Conservation (phyloP, 2,329 filamentous ascomycete genomes). For the Herpotrichia juniperi region DNA sequence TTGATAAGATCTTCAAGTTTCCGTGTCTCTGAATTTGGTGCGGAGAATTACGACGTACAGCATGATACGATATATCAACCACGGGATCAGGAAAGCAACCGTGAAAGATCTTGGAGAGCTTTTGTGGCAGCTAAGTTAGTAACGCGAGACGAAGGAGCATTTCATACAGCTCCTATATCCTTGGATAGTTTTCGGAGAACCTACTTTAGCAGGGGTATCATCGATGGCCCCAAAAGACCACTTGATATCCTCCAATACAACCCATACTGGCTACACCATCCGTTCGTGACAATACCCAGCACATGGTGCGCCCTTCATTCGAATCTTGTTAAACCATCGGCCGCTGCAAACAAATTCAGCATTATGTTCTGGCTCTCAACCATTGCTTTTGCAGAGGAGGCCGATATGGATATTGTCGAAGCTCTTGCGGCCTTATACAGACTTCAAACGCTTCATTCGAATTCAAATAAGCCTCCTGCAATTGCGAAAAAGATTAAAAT, state of each 20-base stretch:
- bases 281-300: constrained; percentile 10
- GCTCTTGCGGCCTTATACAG: constrained; percentile 27
- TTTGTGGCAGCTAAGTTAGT: constrained; percentile 23
- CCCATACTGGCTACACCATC: constrained; percentile 24
- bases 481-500: constrained; percentile 12
- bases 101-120: constrained; percentile 15
- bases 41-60: constrained; percentile 26
- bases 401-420: constrained; percentile 30
- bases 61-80: constrained; percentile 29
- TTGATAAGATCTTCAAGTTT: constrained; percentile 36
- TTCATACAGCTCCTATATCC: constrained; percentile 8
- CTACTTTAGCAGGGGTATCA: constrained; percentile 11
- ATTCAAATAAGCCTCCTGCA: constrained; percentile 6
- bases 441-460: constrained; percentile 3
- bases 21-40: constrained; percentile 37
- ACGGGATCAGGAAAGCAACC: constrained; percentile 14
- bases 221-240: constrained; percentile 9
- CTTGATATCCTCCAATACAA: constrained; percentile 17
- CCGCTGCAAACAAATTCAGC: constrained; percentile 19
- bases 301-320: constrained; percentile 33
- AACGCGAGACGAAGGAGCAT: constrained; percentile 14
- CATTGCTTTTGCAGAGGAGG: constrained; percentile 24
- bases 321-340: constrained; percentile 4
- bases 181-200: background rate
- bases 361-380: constrained; percentile 34